Base-by-base conservation (phyloP, 2,329 filamentous ascomycete genomes). In the Aureobasidium sp. region DNA sequence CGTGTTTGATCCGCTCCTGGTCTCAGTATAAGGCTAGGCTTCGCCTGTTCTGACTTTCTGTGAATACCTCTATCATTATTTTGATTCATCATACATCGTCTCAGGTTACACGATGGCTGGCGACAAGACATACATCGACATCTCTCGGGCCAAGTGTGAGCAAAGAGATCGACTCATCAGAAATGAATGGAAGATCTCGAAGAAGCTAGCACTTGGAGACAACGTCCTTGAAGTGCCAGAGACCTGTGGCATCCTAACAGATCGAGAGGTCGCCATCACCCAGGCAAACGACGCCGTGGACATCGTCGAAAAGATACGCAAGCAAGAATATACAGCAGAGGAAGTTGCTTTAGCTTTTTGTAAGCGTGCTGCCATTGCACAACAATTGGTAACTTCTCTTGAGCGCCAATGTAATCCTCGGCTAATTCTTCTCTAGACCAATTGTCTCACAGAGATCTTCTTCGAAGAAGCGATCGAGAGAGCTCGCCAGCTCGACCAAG, bases 261-360 rank as follows among this genome's bases (percentile, higher is more conserved):
- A 70, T 0, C 71, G 75, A 5, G 82, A 86, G 63, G 67, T 84
- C 24, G 69, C 73, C 0, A 83, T 85, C 41, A 85, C 83, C 0
- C 80, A 83, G 63, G 67, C 75, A 0, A 80, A 79, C 63, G 78
- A 82, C 67, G 76, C 75, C 9, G 70, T 72, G 3, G 71, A 65
- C 7, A 64, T 78, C 53, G 69, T 72, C 1, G 66, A 74, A 20
- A 72, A 69, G 15, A 73, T 78, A 20, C 64, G 67, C 13, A 67
- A 63, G 4, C 68, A 70, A 17, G 64, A 65, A 36, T 63, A 75
- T n/a, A 73, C 60, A 13, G 59, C 65, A 43, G 62, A 66, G n/a
- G 66, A 67, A 27, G 66, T 71, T 8, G 67, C 67, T 0, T 72
- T 70, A 2, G 75, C 78, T 2, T 82, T 81, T 63, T 71, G 70